A percentile compares a stretch with the other conserved stretches of the same genome.
phyloP scores from a whole-genome alignment of 176 grass and related monocot species.

The Oryza officinalis region DNA sequence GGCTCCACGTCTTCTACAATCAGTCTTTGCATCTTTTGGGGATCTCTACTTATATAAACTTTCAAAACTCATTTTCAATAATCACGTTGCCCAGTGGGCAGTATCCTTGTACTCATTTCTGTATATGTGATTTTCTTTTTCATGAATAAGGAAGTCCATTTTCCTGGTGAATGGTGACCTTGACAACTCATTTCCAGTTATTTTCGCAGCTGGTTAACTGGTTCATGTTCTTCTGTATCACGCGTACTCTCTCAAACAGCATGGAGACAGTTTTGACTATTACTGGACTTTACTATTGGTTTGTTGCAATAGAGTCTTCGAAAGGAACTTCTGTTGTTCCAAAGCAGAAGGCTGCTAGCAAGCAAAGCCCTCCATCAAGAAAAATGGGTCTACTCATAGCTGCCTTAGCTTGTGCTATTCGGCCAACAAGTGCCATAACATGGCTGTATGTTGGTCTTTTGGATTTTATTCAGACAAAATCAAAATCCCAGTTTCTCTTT shows the following conservation, averaged over 20 bases:
- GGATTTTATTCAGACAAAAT: constrained; percentile 72
- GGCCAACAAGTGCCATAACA: constrained; percentile 88
- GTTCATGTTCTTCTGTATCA: constrained; percentile 96
- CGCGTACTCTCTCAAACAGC: constrained; percentile 82
- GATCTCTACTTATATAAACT: constrained; percentile 88
- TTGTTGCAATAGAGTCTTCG: constrained; percentile 48
- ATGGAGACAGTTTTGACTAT: constrained; percentile 86
- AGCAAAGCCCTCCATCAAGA: constrained; percentile 55
- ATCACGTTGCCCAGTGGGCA: constrained; percentile 72
- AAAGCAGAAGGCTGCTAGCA: neutral
- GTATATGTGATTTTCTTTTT: constrained; percentile 8
- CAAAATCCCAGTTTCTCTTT: constrained; percentile 58
- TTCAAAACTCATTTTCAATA: constrained; percentile 74
- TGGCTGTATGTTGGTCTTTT: constrained; percentile 85
- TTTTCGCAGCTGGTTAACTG: constrained; percentile 87
- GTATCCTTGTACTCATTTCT: constrained; percentile 59
- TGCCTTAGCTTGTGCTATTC: constrained; percentile 81
- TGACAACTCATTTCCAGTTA: constrained; percentile 58
- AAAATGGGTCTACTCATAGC: constrained; percentile 74
- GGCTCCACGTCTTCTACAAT: constrained; percentile 79
- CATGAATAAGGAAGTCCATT: neutral
- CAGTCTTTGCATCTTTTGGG: constrained; percentile 73
- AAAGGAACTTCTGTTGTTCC: constrained; percentile 43
- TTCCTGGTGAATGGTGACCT: constrained; percentile 36
- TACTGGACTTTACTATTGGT: constrained; percentile 84